Evolutionary conservation across 106 monocot species (phyloP), one percentile per base, ranked within the genome.

Genomic region (Apostasia shenzhenica): DNA sequence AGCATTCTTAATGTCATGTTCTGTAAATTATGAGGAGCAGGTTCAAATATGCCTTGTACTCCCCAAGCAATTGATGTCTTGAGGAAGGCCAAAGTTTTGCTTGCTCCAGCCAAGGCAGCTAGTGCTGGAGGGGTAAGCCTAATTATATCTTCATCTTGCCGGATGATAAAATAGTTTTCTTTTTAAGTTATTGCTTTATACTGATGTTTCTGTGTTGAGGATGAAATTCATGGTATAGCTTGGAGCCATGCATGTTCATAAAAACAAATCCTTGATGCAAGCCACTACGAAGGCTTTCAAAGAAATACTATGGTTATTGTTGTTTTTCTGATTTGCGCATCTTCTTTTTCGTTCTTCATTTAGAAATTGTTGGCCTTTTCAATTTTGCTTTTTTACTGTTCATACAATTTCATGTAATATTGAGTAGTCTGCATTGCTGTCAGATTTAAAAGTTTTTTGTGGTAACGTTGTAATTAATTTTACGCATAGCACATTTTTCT

Each of bases 1-100:
- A 37, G 8, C 2, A 65, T 65, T 48, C 8, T 65, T 63, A 39
- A 45, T 62, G 8, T 57, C 8, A 5, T 50, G 4, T 50, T 50
- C 50, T 5, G 50, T 8, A 50, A 50, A 50, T 50, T 8, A 50
- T 5, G 41, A 46, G 66, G 43, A 56, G 8, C 71, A 99, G 99
- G 99, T 78, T 92, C 93, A 71, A 93, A 81, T 76, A 99, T 99
- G 99, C 86, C 99, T 46, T 93, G 99, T 71, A 93, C 93, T 2
- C 79, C 87, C 39, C 93, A 99, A 80, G 99, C 99, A 73, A 60
- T 93, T 69, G 99, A 99, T 80, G 80, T 99, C 52, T 68, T 99
- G 3, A 85, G 85, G 77, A 99, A 90, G 72, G 90, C 81, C 11
- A 90, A 90, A 81, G 78, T 99, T 62, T 40, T 90, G 54, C 68